phyloP scores from a whole-genome alignment of 1,284 basidiomycete genomes.

The Flammula alnicola region DNA sequence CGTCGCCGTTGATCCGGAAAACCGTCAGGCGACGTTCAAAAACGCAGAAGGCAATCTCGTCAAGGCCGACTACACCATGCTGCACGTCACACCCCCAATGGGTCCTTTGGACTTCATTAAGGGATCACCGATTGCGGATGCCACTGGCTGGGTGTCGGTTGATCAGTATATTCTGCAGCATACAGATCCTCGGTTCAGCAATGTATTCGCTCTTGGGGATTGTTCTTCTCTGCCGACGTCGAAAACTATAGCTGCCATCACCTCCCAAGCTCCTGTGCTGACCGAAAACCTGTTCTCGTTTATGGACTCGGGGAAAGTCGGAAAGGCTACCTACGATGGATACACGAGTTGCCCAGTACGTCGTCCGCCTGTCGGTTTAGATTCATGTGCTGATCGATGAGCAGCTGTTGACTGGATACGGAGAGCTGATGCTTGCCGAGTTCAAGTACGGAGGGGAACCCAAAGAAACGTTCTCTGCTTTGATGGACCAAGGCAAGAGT shows the following conservation, averaged over 20 bases:
- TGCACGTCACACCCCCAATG: conserved; percentile 94
- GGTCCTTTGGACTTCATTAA: conserved; percentile 87
- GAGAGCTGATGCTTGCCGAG: conserved; percentile 89
- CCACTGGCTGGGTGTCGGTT: conserved; percentile 88
- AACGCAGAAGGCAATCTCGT: conserved; percentile 64
- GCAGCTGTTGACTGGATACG: conserved; percentile 83
- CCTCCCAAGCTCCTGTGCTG: conserved; percentile 90
- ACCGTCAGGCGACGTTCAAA: conserved; percentile 88
- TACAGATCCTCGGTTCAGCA: conserved; percentile 76
- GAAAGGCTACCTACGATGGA: conserved; percentile 75
- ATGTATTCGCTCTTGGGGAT: conserved; percentile 92
- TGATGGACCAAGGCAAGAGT: conserved; percentile 74
- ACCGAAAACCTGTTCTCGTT: conserved; percentile 86
- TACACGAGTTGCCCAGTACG: conserved; percentile 85
- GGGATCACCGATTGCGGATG: conserved; percentile 77
- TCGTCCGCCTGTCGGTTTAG: conserved; percentile 20
- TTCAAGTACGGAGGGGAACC: conserved; percentile 87
- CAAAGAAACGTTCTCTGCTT: conserved; percentile 80
- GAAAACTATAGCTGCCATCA: conserved; percentile 96
- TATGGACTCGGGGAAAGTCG: conserved; percentile 73
- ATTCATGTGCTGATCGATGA: conserved; percentile 22
- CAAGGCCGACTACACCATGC: conserved; percentile 78
- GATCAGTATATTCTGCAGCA: conserved; percentile 83
- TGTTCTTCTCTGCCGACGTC: conserved; percentile 91
- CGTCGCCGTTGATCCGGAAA: conserved; percentile 68